A percentile compares a stretch with the other conserved stretches of the same genome.
Conservation (phyloP, 169 alveolate species). For the Pseudocohnilembus persalinus region DNA sequence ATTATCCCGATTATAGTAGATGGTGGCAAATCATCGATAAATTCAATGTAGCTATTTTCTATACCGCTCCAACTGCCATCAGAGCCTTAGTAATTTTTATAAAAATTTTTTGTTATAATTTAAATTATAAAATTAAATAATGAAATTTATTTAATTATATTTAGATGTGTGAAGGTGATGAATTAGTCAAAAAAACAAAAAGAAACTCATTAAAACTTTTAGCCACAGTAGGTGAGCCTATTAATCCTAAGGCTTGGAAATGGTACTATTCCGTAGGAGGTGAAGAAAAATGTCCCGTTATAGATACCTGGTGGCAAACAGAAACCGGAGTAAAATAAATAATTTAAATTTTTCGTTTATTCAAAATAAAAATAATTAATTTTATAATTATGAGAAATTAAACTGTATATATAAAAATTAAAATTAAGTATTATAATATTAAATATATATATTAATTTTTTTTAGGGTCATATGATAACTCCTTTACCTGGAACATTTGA, state of each 20-base stretch:
- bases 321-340: not conserved
- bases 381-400: too few species aligned
- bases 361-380: too few species aligned
- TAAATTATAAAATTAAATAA: too few species aligned
- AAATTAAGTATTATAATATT: too few species aligned
- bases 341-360: too few species aligned
- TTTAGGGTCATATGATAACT: not conserved
- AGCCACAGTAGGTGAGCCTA: not conserved
- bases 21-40: constrained; percentile 80
- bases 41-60: constrained; percentile 70
- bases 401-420: too few species aligned
- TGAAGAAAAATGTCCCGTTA: not conserved
- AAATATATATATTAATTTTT: too few species aligned
- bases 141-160: too few species aligned
- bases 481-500: not conserved
- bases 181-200: not conserved
- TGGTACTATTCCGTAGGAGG: not conserved
- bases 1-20: constrained; percentile 72
- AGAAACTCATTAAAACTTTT: not conserved
- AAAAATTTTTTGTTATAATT: too few species aligned
- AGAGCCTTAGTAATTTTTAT: constrained; percentile 49
- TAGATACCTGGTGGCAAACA: not conserved
- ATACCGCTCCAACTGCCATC: constrained; percentile 88
- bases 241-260: not conserved
- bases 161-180: not conserved